Conservation (phyloP, 768 basidiomycete genomes). For the Favolaschia claudopus region DNA sequence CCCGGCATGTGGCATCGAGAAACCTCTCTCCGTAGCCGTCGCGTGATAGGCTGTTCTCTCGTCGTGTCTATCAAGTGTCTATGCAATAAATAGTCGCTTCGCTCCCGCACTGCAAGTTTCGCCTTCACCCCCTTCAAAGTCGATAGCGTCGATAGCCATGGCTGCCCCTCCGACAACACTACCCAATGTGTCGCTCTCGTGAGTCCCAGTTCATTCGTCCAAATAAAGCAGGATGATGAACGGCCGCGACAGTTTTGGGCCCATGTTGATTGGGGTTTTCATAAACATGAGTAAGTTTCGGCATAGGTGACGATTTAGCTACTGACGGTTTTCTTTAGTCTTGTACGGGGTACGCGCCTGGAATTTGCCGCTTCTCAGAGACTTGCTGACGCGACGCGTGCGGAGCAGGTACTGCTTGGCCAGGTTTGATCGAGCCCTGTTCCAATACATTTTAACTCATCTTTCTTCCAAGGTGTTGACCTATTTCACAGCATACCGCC, state of each 20-base stretch:
- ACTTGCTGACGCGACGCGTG: conserved; percentile 4
- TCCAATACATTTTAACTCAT: neutral
- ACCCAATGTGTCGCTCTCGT: conserved; percentile 42
- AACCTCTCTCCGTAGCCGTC: no score
- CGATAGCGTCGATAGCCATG: no score
- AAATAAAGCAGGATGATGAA: neutral
- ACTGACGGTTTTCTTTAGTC: no score
- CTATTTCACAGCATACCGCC: conserved; percentile 50
- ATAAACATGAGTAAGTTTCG: conserved; percentile 43
- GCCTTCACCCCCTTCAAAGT: no score
- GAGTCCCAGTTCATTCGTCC: conserved; percentile 13
- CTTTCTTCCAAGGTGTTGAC: conserved; percentile 24
- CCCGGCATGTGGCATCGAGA: neutral
- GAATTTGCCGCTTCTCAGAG: no score
- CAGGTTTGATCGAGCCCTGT: conserved; percentile 36
- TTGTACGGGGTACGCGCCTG: conserved; percentile 57
- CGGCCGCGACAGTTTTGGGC: conserved; percentile 44
- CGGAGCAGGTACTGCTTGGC: conserved; percentile 43
- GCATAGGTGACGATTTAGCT: no score
- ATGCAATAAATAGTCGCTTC: no score
- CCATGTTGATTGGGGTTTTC: conserved; percentile 52
- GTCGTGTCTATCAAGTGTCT: no score
- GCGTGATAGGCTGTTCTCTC: no score
- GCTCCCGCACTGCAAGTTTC: no score
- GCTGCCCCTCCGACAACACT: conserved; percentile 9